Evolutionary conservation across 2,329 filamentous ascomycete genomes (phyloP).

Genomic region (Colletotrichum sp.): DNA sequence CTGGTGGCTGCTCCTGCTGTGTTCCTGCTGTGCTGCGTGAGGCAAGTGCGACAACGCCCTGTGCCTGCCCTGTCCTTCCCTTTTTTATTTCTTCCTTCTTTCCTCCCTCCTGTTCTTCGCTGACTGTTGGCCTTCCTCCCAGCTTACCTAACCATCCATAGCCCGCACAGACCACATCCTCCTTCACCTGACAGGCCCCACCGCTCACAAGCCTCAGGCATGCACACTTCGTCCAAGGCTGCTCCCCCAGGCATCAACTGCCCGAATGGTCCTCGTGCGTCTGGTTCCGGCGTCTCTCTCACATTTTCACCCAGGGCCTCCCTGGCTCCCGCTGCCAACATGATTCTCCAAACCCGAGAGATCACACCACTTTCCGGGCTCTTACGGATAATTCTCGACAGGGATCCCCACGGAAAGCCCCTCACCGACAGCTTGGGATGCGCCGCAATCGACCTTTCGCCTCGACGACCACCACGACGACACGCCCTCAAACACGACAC

Average conservation of each 20-base stretch:
- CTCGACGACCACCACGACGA: background rate
- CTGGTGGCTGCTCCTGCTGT: background rate
- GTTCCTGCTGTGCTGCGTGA: background rate
- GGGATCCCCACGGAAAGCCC: background rate
- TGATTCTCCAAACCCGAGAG: background rate
- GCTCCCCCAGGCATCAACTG: background rate
- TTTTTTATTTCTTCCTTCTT: background rate
- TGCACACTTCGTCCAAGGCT: background rate
- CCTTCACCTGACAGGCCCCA: background rate
- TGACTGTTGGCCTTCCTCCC: background rate
- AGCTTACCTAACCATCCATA: background rate
- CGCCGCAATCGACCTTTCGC: background rate
- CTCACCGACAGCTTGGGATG: background rate
- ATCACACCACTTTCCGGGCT: slow-evolving; percentile 20
- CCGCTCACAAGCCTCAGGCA: background rate
- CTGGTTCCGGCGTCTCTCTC: background rate
- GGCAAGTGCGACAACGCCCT: background rate
- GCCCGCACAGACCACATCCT: background rate
- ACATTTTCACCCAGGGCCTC: background rate
- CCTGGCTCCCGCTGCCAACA: background rate
- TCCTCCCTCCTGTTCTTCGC: background rate
- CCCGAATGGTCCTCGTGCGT: background rate
- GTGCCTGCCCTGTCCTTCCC: background rate
- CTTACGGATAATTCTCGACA: background rate
- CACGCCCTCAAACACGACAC: background rate